Base-by-base conservation (phyloP, 352 stramenopile genomes). In the Pythium guiyangense region DNA sequence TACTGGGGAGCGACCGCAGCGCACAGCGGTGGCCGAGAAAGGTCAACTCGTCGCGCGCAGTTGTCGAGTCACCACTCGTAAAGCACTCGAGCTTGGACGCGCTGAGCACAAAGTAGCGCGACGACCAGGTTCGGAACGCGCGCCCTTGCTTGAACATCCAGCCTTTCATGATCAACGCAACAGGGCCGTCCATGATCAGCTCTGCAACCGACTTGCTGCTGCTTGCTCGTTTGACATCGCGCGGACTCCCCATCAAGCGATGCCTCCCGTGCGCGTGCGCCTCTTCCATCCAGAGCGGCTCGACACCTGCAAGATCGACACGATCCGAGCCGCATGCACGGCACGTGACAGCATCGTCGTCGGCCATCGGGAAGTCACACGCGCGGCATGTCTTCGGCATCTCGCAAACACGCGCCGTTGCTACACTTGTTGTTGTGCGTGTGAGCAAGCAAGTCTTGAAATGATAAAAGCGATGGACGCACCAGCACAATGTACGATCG, bases 21-120 rank as follows among this genome's bases (percentile, higher is more conserved):
- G 84, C 90, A 50, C 81, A 91, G 8, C 81, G 77, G 25, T 89
- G 73, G 52, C 85, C 70, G 39, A 94, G 49, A 61, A 92, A 94
- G 43, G 79, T 90, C 66, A 94, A 71, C 53, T 92, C 81, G 42
- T 81, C 84, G 18, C 81, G 84, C 17, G 84, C 77, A 15, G 78
- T 74, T 12, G 81, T 91, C 9, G 81, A 88, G 37, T 74, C 90
- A 18, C 80, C 79, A 59, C 79, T 91, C 64, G 90, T 91, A 48
- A 92, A 92, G 62, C 82, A 87, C 52, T 92, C 80, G 48, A 92
- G 79, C 68, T 94, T 92, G 12, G 81, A 91, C 54, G 91, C 84
- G 67, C 79, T 90, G 15, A 94, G 60, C 59, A 91, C 79, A 61
- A 94, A 94, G 61, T 94, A 94, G 56, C 84, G 77, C 18, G 79